Conservation (phyloP, 2,329 filamentous ascomycete species). For the Alternaria atra region DNA sequence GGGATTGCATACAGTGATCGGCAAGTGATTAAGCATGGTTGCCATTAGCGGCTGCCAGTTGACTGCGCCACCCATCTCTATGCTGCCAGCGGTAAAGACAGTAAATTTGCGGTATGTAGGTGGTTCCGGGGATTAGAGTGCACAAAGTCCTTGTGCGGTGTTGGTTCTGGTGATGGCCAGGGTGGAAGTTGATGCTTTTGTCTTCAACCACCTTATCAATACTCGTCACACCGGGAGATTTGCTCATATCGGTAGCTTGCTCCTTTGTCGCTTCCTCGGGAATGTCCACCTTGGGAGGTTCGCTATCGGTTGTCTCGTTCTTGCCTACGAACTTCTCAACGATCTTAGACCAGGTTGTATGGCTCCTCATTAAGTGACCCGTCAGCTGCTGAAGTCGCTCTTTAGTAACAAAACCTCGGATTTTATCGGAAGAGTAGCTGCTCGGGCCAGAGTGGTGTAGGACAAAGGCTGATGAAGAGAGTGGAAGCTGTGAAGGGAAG, state of each 20-base stretch:
- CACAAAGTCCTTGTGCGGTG: conserved; percentile 21
- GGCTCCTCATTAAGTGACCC: conserved; percentile 15
- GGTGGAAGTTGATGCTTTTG: conserved; percentile 31
- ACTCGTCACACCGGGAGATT: conserved; percentile 6
- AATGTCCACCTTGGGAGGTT: neutral
- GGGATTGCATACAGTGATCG: conserved; percentile 67
- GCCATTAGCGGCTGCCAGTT: conserved; percentile 64
- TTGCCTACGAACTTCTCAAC: conserved; percentile 4
- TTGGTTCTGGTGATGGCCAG: conserved; percentile 17
- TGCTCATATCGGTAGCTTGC: neutral
- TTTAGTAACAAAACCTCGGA: neutral
- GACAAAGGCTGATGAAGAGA: conserved; percentile 14
- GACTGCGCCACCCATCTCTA: conserved; percentile 54
- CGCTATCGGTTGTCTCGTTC: conserved; percentile 1
- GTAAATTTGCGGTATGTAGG: conserved; percentile 42
- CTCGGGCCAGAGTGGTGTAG: conserved; percentile 16
- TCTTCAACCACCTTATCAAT: conserved; percentile 35
- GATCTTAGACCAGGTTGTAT: conserved; percentile 3
- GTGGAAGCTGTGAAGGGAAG: conserved; percentile 17
- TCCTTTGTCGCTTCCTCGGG: neutral
- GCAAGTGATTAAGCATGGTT: conserved; percentile 51
- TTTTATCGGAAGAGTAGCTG: conserved; percentile 20
- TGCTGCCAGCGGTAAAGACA: conserved; percentile 69
- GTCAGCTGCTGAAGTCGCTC: conserved; percentile 13
- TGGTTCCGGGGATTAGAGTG: conserved; percentile 28